Conservation (phyloP, 768 basidiomycete genomes). For the Mycena galopus region DNA sequence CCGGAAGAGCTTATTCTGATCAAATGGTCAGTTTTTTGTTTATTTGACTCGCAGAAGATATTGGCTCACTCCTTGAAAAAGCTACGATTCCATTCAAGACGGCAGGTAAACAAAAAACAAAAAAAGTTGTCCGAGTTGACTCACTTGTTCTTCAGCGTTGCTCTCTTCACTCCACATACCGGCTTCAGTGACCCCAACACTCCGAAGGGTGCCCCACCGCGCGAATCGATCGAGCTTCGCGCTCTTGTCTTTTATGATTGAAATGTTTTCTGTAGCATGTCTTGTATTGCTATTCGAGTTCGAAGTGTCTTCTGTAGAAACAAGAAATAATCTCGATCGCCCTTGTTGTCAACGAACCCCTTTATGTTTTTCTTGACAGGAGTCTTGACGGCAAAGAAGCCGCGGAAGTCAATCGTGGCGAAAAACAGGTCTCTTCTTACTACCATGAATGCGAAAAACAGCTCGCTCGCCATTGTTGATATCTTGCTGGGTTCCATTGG, state of each 20-base stretch:
- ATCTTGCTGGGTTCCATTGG: constrained; percentile 29
- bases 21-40: constrained; percentile 58
- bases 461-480: constrained; percentile 22
- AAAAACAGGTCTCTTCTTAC: neutral
- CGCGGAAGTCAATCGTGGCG: neutral
- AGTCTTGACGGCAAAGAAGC: neutral
- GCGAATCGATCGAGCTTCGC: constrained; percentile 33
- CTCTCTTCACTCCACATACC: constrained; percentile 30
- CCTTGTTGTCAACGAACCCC: no score
- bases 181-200: constrained; percentile 25
- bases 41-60: no score
- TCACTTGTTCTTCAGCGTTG: constrained; percentile 5
- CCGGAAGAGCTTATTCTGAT: constrained; percentile 32
- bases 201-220: constrained; percentile 24
- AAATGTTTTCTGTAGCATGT: neutral
- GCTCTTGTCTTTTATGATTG: constrained; percentile 34
- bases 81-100: constrained; percentile 29
- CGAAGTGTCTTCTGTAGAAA: no score
- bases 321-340: no score
- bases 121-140: neutral
- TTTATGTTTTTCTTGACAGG: no score
- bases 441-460: constrained; percentile 34
- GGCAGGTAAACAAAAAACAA: constrained; percentile 14
- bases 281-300: no score
- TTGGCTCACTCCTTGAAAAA: neutral